Base-by-base conservation (phyloP, 2,329 filamentous ascomycete species). In the Xylaria sp. region DNA sequence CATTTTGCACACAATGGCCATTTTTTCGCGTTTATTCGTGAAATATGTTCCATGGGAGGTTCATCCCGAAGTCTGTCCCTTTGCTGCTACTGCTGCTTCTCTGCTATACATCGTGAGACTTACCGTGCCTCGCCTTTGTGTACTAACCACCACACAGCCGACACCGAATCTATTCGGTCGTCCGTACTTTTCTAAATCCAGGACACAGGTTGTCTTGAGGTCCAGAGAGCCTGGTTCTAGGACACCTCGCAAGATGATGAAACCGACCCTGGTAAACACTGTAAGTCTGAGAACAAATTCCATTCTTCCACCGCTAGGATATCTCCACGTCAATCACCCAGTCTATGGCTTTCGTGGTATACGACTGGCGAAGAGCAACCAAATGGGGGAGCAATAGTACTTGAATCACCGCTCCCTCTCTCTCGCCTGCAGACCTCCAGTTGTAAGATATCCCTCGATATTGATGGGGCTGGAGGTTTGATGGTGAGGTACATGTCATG, bases 261-360 rank as follows among this genome's bases (percentile, higher is more conserved):
- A 63, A 56, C 48, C 42, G 9, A 49, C 31, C 31, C 46, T 66
- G 40, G n/a, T 48, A 33, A 20, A 40, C 15, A 51, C 51, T 64
- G 63, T 67, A 72, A 67, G 69, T 63, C 9, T 11, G 58, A 20
- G 36, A 48, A 46, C 1, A 48, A 20, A 48, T 28, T 23, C n/a
- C 10, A 56, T 44, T 15, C 33, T 48, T 62, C n/a, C 31, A 68
- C 83, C 92, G 93, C 93, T 90, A 91, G 87, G 83, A 88, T 93
- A 97, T 97, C 93, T 92, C 92, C 93, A 90, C 90, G 89, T 90
- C 86, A 88, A 90, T 89, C 91, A 86, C 83, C 77, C 75, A 82
- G 77, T 81, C 85, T 78, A 91, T 93, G 92, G 90, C 89, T 91
- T 87, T 89, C 89, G 89, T 93, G 93, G 91, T 97, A 97, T 90